Conservation (phyloP, 805 yeast genomes). For the Pichia gijzeniarum region DNA sequence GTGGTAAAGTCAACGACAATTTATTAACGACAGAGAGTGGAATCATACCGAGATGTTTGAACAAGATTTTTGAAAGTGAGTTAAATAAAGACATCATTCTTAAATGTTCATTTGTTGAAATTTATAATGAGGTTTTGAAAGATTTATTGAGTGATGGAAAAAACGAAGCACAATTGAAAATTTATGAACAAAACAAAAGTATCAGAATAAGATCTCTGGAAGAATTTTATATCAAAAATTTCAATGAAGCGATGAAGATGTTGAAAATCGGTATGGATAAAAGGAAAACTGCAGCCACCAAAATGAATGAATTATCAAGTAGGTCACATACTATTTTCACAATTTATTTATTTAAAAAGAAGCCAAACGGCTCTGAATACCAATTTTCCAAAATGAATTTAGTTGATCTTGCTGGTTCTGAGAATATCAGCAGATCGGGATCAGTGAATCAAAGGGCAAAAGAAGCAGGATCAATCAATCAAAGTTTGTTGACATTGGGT, state of each 20-base stretch:
- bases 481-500: conserved; percentile 79
- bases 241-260: conserved; percentile 49
- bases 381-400: conserved; percentile 43
- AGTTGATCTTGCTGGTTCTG: conserved; percentile 95
- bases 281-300: conserved; percentile 66
- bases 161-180: conserved; percentile 28
- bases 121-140: conserved; percentile 38
- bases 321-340: conserved; percentile 77
- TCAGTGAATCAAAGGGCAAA: conserved; percentile 80
- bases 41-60: conserved; percentile 44
- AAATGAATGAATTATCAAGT: conserved; percentile 65
- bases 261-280: conserved; percentile 51
- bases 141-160: conserved; percentile 39
- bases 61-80: conserved; percentile 33
- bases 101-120: conserved; percentile 48
- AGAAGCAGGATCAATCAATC: conserved; percentile 92
- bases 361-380: conserved; percentile 21
- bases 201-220: conserved; percentile 59
- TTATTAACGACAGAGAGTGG: conserved; percentile 34
- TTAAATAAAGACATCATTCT: conserved; percentile 34
- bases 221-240: conserved; percentile 50
- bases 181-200: conserved; percentile 29
- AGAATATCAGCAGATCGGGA: conserved; percentile 81
- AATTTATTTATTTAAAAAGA: conserved; percentile 46
- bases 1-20: conserved; percentile 35